phyloP scores from a whole-genome alignment of 306 rosid genomes.

The Chamaecrista fasciculata region DNA sequence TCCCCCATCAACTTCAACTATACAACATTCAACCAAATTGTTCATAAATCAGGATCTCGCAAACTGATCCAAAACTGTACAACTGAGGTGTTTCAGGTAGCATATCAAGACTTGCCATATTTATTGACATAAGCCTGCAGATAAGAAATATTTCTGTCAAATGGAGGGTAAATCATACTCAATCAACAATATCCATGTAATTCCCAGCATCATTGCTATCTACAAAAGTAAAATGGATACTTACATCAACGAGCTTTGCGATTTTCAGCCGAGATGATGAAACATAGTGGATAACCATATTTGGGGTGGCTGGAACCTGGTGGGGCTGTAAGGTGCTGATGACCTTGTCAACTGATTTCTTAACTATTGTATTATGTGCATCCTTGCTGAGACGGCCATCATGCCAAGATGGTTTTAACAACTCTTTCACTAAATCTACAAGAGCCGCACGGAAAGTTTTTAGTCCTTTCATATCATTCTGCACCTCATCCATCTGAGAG shows the following conservation, averaged over 20 bases:
- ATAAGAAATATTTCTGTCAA: constrained; percentile 45
- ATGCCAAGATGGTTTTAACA: constrained; percentile 89
- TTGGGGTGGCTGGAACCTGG: constrained; percentile 63
- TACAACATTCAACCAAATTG: constrained; percentile 38
- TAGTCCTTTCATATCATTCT: constrained; percentile 55
- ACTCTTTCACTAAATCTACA: constrained; percentile 77
- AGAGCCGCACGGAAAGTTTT: constrained; percentile 66
- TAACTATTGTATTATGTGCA: constrained; percentile 71
- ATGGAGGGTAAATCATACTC: constrained; percentile 21
- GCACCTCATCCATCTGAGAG: constrained; percentile 39
- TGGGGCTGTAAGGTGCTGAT: constrained; percentile 69
- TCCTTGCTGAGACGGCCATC: constrained; percentile 84
- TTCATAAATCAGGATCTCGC: constrained; percentile 37
- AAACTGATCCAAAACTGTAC: constrained; percentile 54
- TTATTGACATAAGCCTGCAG: constrained; percentile 92
- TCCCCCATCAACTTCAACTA: constrained; percentile 34
- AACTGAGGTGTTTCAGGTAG: constrained; percentile 37
- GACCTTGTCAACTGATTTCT: constrained; percentile 81
- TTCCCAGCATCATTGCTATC: constrained; percentile 27
- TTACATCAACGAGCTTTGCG: constrained; percentile 80
- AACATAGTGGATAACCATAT: constrained; percentile 63
- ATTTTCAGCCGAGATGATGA: constrained; percentile 63
- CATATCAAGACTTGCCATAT: constrained; percentile 76
- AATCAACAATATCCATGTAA: constrained; percentile 19
- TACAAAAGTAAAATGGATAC: constrained; percentile 31